Base-by-base conservation (phyloP, 1,284 basidiomycete species). In the Gymnopus androsaceus region DNA sequence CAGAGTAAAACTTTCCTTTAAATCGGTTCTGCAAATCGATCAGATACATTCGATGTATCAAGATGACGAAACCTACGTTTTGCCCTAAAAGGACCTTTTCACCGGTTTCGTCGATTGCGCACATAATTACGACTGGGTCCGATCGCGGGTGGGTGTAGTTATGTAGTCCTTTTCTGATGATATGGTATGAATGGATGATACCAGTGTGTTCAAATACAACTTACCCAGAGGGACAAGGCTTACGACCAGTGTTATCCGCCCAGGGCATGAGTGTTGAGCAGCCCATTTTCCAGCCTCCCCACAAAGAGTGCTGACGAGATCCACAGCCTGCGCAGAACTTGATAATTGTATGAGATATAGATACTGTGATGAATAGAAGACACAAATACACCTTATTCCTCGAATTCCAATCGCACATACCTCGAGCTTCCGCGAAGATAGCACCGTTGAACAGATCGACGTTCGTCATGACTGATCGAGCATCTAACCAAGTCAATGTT, bases 221-320 rank as follows among this genome's bases (percentile, higher is more conserved):
- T 49, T 72, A 90, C 87, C 74, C 79, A 55, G 88, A 87, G 8
- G 80, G 80, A 73, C 89, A 92, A 1, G 84, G 83, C 62, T 82
- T 82, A 65, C 74, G 77, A 33, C 76, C 82, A 45, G 73, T 72
- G 53, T 85, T 84, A 58, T 86, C 78, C 15, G 80, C 77, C 84
- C 88, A 89, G 3, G 88, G 88, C 25, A 91, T 69, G 9, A 92
- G 73, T 0, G 90, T 82, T 2, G 81, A 75, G 69, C 96, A 99
- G 6, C 82, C 80, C 3, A 95, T 75, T 73, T 99, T 99, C 94
- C 95, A 98, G 0, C 96, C 96, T 4, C 87, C 94, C 95, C 95
- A 98, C 60, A 94, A 79, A 1, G 92, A 91, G 68, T 95, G 93
- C 1, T 88, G 85, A 3, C 80, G 80, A 0, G 87, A 83, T 1